Base-by-base conservation (phyloP, 2,329 filamentous ascomycete genomes). In the Xylaria sp. region DNA sequence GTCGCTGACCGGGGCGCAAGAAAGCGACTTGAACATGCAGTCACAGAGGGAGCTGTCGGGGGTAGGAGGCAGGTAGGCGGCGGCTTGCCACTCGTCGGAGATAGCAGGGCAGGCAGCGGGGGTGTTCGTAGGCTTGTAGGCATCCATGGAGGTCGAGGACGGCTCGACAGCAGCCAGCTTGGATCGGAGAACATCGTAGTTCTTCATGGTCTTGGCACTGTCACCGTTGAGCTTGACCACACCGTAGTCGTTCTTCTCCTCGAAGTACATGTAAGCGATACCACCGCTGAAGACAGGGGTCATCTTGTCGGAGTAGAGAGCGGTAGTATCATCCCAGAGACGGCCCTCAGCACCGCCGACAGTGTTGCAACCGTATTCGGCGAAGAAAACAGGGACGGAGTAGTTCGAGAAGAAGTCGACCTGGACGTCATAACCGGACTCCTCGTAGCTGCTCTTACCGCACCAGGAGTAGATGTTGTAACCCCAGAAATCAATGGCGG, bases 401-500 rank as follows among this genome's bases (percentile, higher is more conserved):
- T 88, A 92, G 71, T 82, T 83, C 35, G 78, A 75, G 75, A 91
- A 92, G 72, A 91, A 87, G 68, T 86, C 74, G 65, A 87, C 89
- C 70, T 89, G 83, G 16, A 82, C 81, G 66, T 88, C 80, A 75
- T 86, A 92, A 57, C 88, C 87, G 18, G 89, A 91, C 63, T 80
- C 66, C 13, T 76, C 75, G 77, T 82, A 91, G 64, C 80, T 84
- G 64, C 88, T 90, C 64, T 70, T 66, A 69, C 89, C 89, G 71
- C 89, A 92, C 89, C 89, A 92, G 48, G 89, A 91, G 79, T 92
- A 92, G 77, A 92, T 91, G 79, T 92, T 92, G 83, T 92, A 92
- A 54, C 89, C 89, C 85, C 88, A 92, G 78, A 91, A 91, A 73
- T 92, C 89, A 66, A 92, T 90, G 52, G 84, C 76, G 79, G 64